Evolutionary conservation across 495 filamentous ascomycete genomes (phyloP), one percentile per base, ranked within the genome.

Genomic region (Rhypophila decipiens): DNA sequence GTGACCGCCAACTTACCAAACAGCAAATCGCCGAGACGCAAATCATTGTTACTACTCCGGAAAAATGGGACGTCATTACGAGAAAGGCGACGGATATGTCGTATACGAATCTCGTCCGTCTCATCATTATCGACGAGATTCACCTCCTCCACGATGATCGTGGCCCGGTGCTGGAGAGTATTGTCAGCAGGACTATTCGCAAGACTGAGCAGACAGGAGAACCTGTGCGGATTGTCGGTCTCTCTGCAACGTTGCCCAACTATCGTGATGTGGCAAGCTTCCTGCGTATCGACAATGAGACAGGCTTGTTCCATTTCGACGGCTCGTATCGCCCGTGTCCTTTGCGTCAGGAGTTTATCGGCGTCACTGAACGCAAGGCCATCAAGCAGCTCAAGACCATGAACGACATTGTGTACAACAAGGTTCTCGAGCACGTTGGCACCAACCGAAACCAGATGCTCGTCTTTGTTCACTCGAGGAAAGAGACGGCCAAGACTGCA

Each of bases 31-130:
- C 88, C 21, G 94, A 99, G 55, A 97, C 93, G 5, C 93, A 99
- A 61, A 84, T 99, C 56, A 99, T 99, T 57, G 90, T 99, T 37
- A 99, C 93, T 2, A 99, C 93, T 0, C 93, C 93, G 9, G 93
- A 99, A 63, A 99, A 99, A 70, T 99, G 86, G 83, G 93, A 99
- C 69, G 94, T 99, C 47, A 96, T 99, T 56, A 99, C 94, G 4
- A 82, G 93, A 55, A 99, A 99, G 68, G 94, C 91, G 3, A 96
- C 91, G 0, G 93, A 99, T 66, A 78, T 90, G 44, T 91, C 90
- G 52, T 99, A 99, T 65, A 99, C 89, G 27, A 96, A 94, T 53
- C 80, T 99, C 21, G 91, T 99, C 13, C 83, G 91, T 22, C 76
- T 99, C 2, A 84, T 99, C 43, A 85, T 96, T 57, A 96, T 99